Evolutionary conservation across 2,329 filamentous ascomycete genomes (phyloP).

Genomic region (Ceratocystis alfenasii): DNA sequence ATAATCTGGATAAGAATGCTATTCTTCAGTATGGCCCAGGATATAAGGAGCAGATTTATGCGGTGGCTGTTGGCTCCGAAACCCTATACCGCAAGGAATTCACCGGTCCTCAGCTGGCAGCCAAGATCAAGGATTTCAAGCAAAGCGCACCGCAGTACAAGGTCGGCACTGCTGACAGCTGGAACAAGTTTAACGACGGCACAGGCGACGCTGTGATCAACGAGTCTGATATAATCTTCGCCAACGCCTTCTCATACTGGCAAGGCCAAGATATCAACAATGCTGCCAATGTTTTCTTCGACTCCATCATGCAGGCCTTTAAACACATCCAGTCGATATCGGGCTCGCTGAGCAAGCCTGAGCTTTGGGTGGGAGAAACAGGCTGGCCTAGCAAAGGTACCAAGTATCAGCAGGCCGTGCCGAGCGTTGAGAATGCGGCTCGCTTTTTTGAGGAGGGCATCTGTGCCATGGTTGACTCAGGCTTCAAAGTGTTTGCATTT

Average conservation of each 20-base stretch:
- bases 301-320: slow-evolving; percentile 54
- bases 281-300: slow-evolving; percentile 48
- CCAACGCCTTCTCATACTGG: slow-evolving; percentile 65
- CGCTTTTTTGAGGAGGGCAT: slow-evolving; percentile 50
- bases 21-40: slow-evolving; percentile 32
- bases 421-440: slow-evolving; percentile 46
- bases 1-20: slow-evolving; percentile 47
- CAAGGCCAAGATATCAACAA: slow-evolving; percentile 49
- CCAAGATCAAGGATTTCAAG: slow-evolving; percentile 51
- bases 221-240: slow-evolving; percentile 48
- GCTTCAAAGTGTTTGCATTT: slow-evolving; percentile 59
- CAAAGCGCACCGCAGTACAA: slow-evolving; percentile 41
- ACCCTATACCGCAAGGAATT: slow-evolving; percentile 57
- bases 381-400: slow-evolving; percentile 53
- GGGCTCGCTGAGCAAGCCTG: slow-evolving; percentile 36
- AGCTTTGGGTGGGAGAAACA: slow-evolving; percentile 59
- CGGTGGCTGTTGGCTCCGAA: slow-evolving; percentile 60
- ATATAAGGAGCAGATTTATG: slow-evolving; percentile 49
- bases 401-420: slow-evolving; percentile 49
- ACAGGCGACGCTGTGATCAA: slow-evolving; percentile 52
- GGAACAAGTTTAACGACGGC: slow-evolving; percentile 60
- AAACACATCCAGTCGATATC: slow-evolving; percentile 49
- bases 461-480: slow-evolving; percentile 53
- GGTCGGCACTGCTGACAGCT: slow-evolving; percentile 58
- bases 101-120: slow-evolving; percentile 46